phyloP scores from a whole-genome alignment of 305 asterid genomes.

The Fraxinus angustifolia region DNA sequence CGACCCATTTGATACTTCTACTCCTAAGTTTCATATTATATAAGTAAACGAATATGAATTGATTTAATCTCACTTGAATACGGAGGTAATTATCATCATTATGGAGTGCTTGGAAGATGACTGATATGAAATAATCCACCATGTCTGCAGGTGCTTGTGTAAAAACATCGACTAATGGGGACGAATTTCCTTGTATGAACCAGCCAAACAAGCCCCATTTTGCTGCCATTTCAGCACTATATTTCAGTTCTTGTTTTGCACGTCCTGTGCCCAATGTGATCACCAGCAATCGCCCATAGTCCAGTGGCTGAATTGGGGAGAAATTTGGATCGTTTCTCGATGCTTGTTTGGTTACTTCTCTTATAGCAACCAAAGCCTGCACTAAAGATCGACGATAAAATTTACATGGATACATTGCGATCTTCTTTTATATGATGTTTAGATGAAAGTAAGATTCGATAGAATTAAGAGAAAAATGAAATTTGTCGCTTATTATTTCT shows the following conservation, averaged over 20 bases:
- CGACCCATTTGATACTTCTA: not conserved
- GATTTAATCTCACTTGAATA: constrained; percentile 40
- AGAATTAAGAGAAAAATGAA: not conserved
- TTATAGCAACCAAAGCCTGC: constrained; percentile 47
- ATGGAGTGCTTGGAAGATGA: constrained; percentile 35
- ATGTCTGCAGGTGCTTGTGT: constrained; percentile 39
- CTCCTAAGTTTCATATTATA: no score
- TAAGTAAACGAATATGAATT: not conserved
- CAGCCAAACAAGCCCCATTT: constrained; percentile 51
- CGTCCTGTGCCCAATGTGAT: constrained; percentile 63
- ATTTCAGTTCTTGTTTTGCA: constrained; percentile 31
- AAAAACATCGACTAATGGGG: constrained; percentile 44
- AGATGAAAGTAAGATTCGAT: not conserved
- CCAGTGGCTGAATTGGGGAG: constrained; percentile 27
- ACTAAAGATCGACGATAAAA: not conserved
- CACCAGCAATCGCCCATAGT: constrained; percentile 30
- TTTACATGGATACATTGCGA: not conserved
- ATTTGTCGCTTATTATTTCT: not conserved
- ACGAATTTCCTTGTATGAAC: constrained; percentile 35
- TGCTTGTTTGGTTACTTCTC: constrained; percentile 37
- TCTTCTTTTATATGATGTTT: not conserved
- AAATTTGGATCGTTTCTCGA: constrained; percentile 27
- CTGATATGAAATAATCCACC: constrained; percentile 46
- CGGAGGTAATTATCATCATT: constrained; percentile 49
- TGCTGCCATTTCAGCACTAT: constrained; percentile 39